phyloP scores from a whole-genome alignment of 306 rosid genomes.

The Cicer arietinum region DNA sequence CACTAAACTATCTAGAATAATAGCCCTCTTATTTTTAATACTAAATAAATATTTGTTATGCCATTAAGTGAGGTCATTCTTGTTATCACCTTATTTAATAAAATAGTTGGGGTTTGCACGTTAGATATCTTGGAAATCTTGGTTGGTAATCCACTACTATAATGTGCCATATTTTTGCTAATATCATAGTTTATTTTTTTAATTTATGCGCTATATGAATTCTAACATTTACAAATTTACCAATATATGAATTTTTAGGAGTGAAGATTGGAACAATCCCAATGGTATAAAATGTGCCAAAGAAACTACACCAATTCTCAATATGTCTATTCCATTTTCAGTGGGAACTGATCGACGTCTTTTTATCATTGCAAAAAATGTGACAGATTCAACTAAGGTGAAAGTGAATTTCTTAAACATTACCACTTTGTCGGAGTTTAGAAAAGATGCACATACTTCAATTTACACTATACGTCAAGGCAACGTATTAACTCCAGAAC shows the following conservation, averaged over 20 bases:
- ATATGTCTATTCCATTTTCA: slow-evolving; percentile 54
- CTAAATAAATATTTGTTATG: background rate
- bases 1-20: background rate
- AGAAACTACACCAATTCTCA: slow-evolving; percentile 75
- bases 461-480: slow-evolving; percentile 91
- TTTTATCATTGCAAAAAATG: slow-evolving; percentile 57
- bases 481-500: slow-evolving; percentile 66
- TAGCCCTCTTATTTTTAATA: background rate
- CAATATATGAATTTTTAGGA: slow-evolving; percentile 53
- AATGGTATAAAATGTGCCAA: slow-evolving; percentile 88
- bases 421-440: slow-evolving; percentile 73
- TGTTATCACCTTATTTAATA: background rate
- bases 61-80: slow-evolving; percentile 13
- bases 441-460: slow-evolving; percentile 95
- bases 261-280: slow-evolving; percentile 86
- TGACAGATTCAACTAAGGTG: slow-evolving; percentile 57
- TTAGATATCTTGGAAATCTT: slow-evolving; percentile 3
- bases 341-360: slow-evolving; percentile 86
- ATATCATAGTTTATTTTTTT: background rate
- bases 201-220: background rate
- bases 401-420: slow-evolving; percentile 74
- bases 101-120: background rate
- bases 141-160: slow-evolving; percentile 34
- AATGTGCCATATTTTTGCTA: background rate
- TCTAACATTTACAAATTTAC: background rate